Conservation (phyloP, 352 stramenopile genomes). For the Saprolegnia diclina region DNA sequence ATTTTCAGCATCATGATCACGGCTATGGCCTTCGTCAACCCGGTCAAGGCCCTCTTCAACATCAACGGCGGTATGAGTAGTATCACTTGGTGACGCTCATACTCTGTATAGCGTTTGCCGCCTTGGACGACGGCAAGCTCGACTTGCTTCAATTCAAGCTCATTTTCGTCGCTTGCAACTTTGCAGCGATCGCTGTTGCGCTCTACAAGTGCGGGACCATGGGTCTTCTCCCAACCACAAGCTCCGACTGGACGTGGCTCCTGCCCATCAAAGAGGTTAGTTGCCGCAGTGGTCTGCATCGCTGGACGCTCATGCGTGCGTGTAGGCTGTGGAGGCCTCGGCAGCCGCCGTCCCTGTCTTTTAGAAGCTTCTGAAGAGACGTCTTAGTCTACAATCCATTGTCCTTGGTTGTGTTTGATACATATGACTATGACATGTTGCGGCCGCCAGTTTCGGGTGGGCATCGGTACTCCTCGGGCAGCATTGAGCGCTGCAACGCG, state of each 20-base stretch:
- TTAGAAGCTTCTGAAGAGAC: not conserved
- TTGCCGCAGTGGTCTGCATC: not conserved
- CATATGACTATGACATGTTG: not conserved
- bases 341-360: constrained; percentile 30
- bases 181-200: constrained; percentile 79
- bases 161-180: constrained; percentile 82
- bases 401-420: no score
- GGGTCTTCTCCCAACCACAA: constrained; percentile 88
- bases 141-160: constrained; percentile 86
- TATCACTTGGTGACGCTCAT: not conserved
- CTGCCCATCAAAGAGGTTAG: constrained; percentile 67
- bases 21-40: constrained; percentile 90
- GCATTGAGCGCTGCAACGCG: constrained; percentile 77
- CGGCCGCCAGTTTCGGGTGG: constrained; percentile 67
- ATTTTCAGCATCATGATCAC: constrained; percentile 96
- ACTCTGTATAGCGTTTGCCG: constrained; percentile 52
- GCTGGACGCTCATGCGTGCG: no score
- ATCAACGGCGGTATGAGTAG: constrained; percentile 48
- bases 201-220: constrained; percentile 92
- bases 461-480: constrained; percentile 82
- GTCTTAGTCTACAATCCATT: not conserved
- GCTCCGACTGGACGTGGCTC: constrained; percentile 89
- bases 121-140: constrained; percentile 64
- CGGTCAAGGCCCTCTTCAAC: constrained; percentile 85
- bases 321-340: constrained; percentile 58